Evolutionary conservation across 495 filamentous ascomycete genomes (phyloP), one percentile per base, ranked within the genome.

Genomic region (Annulohypoxylon stygium): DNA sequence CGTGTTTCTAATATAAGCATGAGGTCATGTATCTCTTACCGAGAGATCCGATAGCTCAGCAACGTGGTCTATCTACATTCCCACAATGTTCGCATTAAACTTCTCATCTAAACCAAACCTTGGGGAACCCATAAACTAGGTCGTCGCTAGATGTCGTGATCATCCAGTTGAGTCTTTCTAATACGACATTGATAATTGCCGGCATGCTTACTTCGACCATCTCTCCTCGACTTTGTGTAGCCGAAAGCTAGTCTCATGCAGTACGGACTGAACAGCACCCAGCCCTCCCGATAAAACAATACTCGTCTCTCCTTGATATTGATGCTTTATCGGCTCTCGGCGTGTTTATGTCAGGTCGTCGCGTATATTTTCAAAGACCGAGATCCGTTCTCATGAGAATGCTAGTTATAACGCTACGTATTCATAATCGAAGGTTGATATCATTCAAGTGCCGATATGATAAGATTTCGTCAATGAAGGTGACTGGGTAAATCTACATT

Each of bases 371-470:
- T 30, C 41, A 54, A 10, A 65, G 14, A 26, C 12, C 41, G 41
- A 58, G 25, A 41, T 55, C 43, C 25, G 33, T 3, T n/a, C 53
- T 48, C 14, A 12, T 57, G n/a, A 39, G 45, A 34, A 14, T 37
- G 30, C 12, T 50, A 12, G 33, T 30, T 11, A 48, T 11, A 4
- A 43, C 14, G 20, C 6, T 41, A 33, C 33, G 0, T 3, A 34
- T 64, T 67, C 45, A 62, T 60, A 64, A 36, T 39, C 47, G 48
- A 45, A 0, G 11, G 9, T 14, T 20, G 20, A 51, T 39, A 20
- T 37, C 39, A 39, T 58, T 18, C 47, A 74, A 74, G 71, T 74
- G 61, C 71, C 66, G 71, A 55, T 23, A 59, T 66, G 26, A 33
- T 30, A 14, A 14, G 9, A 26, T 18, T 34, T 10, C 14, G 33